Evolutionary conservation across 2,329 filamentous ascomycete species (phyloP).

Genomic region (Stromatinia cepivora): DNA sequence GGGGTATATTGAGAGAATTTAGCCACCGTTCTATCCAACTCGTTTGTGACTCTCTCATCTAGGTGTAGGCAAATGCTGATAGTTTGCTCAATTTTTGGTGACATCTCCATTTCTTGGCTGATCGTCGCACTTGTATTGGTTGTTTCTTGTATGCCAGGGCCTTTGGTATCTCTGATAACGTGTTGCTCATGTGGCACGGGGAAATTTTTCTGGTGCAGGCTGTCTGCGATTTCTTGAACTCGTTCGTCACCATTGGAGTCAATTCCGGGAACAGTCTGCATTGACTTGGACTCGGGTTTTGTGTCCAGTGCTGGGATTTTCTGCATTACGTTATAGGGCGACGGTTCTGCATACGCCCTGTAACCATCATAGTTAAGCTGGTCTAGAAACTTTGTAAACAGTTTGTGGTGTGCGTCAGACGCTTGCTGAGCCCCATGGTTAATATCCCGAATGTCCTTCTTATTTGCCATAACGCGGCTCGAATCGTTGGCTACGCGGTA

Average conservation of each 20-base stretch:
- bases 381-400: not conserved
- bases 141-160: not conserved
- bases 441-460: not conserved
- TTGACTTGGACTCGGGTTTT: not conserved
- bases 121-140: not conserved
- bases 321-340: not conserved
- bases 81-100: not conserved
- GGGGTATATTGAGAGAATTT: not conserved
- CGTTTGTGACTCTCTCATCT: not conserved
- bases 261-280: not conserved
- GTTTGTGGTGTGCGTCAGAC: not conserved
- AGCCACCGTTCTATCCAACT: slow-evolving; percentile 9
- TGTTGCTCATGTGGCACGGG: not conserved
- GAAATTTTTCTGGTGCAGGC: not conserved
- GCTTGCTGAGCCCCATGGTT: not conserved
- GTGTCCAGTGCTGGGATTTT: not conserved
- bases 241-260: not conserved
- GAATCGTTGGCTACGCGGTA: not conserved
- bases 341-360: not conserved
- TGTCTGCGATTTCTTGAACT: not conserved
- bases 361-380: slow-evolving; percentile 10
- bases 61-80: slow-evolving; percentile 6
- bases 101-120: not conserved
- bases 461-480: not conserved
- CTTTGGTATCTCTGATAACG: not conserved